These are phyloP conservation scores for Penicillium sp. DNA, from an alignment of 2,329 filamentous ascomycete genomes.

Conservation along the genomic window DNA sequence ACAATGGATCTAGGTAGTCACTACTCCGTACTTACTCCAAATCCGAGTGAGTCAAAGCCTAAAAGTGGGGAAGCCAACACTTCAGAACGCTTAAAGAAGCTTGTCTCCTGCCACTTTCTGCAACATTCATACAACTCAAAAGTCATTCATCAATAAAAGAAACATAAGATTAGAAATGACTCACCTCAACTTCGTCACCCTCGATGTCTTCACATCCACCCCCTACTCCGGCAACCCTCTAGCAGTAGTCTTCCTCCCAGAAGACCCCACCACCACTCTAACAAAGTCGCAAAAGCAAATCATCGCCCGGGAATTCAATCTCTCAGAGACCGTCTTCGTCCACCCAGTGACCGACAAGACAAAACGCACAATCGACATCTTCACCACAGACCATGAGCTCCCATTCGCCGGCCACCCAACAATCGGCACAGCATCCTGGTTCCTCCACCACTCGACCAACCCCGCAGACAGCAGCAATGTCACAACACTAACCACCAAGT, in stretches of 20 bases:
- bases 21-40: no score
- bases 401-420: conserved; percentile 59
- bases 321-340: conserved; percentile 57
- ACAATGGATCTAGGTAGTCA: no score
- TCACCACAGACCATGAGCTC: conserved; percentile 50
- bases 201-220: conserved; percentile 45
- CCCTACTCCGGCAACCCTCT: conserved; percentile 52
- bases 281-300: conserved; percentile 51
- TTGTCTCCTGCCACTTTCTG: neutral
- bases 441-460: conserved; percentile 30
- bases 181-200: conserved; percentile 33
- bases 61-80: conserved; percentile 1
- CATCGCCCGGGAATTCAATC: conserved; percentile 56
- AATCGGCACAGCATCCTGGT: conserved; percentile 53
- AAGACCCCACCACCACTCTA: conserved; percentile 28
- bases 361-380: conserved; percentile 49
- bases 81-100: no score
- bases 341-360: conserved; percentile 29
- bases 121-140: neutral
- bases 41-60: neutral
- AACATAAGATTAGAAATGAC: conserved; percentile 19
- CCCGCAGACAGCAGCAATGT: conserved; percentile 8
- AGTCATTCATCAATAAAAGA: neutral
- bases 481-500: conserved; percentile 51
- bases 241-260: conserved; percentile 50